These are phyloP conservation scores for Leishmania amazonensis DNA, from an alignment of 208 protist genomes.

Conservation along the genomic window DNA sequence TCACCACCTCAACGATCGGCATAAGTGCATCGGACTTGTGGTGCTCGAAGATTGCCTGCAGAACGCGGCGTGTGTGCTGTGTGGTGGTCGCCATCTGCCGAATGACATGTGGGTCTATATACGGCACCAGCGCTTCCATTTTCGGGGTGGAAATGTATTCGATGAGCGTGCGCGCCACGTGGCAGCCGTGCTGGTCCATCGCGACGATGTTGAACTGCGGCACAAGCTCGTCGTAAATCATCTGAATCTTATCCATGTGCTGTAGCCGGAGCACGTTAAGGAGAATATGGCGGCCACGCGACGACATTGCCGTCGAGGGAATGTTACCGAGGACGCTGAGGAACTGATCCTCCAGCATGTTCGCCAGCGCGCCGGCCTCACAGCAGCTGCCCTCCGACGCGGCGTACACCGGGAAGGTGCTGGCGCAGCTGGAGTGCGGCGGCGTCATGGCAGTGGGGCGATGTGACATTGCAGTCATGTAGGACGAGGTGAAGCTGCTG, in stretches of 20 bases:
- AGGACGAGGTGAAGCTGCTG: constrained; percentile 5
- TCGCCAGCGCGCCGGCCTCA: constrained; percentile 28
- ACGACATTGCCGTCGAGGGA: constrained; percentile 47
- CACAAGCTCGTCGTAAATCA: constrained; percentile 66
- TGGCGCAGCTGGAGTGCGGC: background rate
- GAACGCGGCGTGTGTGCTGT: constrained; percentile 73
- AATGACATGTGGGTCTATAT: constrained; percentile 43
- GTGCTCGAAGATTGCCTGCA: constrained; percentile 79
- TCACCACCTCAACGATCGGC: constrained; percentile 63
- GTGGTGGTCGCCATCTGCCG: constrained; percentile 47
- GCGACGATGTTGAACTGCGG: constrained; percentile 61
- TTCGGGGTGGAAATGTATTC: constrained; percentile 55
- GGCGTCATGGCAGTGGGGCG: background rate
- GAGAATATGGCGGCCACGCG: constrained; percentile 58
- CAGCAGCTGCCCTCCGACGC: constrained; percentile 10
- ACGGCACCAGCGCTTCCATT: constrained; percentile 50
- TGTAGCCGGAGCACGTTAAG: constrained; percentile 60
- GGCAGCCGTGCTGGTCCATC: constrained; percentile 70
- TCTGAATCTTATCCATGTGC: constrained; percentile 53
- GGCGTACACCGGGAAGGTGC: constrained; percentile 12
- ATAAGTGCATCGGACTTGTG: constrained; percentile 50
- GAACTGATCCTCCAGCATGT: constrained; percentile 56
- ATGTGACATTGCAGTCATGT: background rate
- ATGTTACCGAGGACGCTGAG: constrained; percentile 47
- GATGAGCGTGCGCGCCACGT: constrained; percentile 74